Base-by-base conservation (phyloP, 768 basidiomycete species). In the Lentinula raphanica region DNA sequence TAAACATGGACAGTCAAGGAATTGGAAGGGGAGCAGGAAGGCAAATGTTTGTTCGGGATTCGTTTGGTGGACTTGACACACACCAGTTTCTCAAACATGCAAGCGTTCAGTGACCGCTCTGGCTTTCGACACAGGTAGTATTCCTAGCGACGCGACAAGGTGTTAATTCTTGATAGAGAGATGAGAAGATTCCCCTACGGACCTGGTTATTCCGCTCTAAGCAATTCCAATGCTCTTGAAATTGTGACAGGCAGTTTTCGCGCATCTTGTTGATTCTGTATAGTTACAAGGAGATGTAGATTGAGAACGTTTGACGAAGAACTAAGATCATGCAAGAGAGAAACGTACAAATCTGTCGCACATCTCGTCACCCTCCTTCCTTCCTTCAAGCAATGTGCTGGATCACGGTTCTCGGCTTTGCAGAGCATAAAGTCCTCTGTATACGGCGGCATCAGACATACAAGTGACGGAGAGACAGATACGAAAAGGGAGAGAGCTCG, bases 351-450 rank as follows among this genome's bases (percentile, higher is more conserved):
- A 68, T 98, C 94, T 32, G 87, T 86, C 48, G 95, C 91, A 72
- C 97, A 99, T 64, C 97, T 82, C 56, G 97, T 98, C 58, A 98
- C 96, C 64, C 92, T 86, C 64, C 97, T 75, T 11, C 97, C 97
- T 72, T 98, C 97, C 79, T 91, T 90, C 76, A 98, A 69, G 73
- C 97, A 99, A 70, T 95, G 93, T 21, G 74, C 92, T 9, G 96
- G 94, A 67, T 96, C 88, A 59, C 88, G 81, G 67, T 82, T 88
- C 78, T 98, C 95, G 23, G 84, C 78, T 77, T 98, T 98, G 83
- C 97, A 99, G 54, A 98, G 88, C 93, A 98, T 96, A 67, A 92
- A 93, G 76, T 93, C 90, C 82, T 93, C 91, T 92, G 56, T 56
- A 35, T 0, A 11, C 29, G 36, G 11, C 5, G 11, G n/a, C 17